Conservation (phyloP, 192 early-diverging fungal species). For the Coemansia sp. region DNA sequence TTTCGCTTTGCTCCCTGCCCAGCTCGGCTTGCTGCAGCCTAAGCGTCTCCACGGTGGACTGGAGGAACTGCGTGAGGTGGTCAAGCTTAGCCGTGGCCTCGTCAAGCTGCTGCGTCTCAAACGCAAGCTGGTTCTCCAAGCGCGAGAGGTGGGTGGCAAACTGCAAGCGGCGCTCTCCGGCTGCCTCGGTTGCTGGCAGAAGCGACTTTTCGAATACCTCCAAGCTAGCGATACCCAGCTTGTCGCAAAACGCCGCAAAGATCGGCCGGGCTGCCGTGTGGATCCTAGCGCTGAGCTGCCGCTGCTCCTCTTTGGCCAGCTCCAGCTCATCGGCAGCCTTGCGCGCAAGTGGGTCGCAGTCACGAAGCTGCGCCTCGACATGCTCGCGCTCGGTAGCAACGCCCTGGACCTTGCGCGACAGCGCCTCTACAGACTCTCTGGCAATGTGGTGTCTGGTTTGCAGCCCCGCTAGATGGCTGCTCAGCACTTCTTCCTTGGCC, state of each 20-base stretch:
- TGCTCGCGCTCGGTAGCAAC: constrained; percentile 63
- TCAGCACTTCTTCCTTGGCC: constrained; percentile 64
- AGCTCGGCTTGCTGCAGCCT: constrained; percentile 50
- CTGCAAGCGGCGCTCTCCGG: constrained; percentile 72
- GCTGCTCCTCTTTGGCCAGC: constrained; percentile 46
- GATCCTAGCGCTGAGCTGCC: constrained; percentile 52
- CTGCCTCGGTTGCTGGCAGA: constrained; percentile 69
- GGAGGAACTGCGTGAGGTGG: constrained; percentile 59
- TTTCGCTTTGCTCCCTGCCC: constrained; percentile 55
- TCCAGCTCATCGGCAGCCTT: constrained; percentile 53
- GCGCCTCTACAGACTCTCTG: constrained; percentile 61
- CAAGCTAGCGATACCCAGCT: constrained; percentile 74
- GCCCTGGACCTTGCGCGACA: constrained; percentile 62
- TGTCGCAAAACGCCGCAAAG: constrained; percentile 81
- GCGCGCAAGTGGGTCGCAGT: constrained; percentile 21
- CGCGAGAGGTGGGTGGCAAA: constrained; percentile 79
- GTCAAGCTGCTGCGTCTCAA: constrained; percentile 74
- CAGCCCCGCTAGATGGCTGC: constrained; percentile 62
- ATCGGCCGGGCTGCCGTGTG: constrained; percentile 63
- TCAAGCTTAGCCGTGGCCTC: constrained; percentile 64
- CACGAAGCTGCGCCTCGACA: constrained; percentile 43
- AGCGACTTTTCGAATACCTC: constrained; percentile 86
- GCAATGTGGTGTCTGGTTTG: constrained; percentile 63
- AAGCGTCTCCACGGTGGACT: constrained; percentile 42
- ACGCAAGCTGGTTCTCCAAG: constrained; percentile 77